These are phyloP conservation scores for Linderniella brevidens DNA, from an alignment of 257 asterid species.

Conservation along the genomic window DNA sequence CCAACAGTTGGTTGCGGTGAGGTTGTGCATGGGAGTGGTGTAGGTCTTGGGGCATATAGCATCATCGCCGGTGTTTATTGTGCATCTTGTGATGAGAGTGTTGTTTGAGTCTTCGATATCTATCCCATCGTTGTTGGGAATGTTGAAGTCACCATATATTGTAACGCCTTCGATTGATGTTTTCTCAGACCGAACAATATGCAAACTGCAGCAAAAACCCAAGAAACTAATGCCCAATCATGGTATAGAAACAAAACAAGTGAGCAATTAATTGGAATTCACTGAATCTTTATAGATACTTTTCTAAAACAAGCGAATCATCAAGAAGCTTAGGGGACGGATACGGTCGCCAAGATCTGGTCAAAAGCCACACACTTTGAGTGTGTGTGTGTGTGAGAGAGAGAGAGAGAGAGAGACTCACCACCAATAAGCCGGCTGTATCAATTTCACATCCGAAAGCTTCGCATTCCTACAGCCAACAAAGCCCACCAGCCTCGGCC, in stretches of 20 bases:
- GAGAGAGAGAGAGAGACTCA: slow-evolving; percentile 12
- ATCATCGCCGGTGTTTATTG: slow-evolving; percentile 85
- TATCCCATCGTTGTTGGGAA: slow-evolving; percentile 89
- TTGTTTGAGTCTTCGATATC: slow-evolving; percentile 86
- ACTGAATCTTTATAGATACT: too few species aligned
- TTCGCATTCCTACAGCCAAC: slow-evolving; percentile 41
- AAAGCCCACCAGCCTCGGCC: slow-evolving; percentile 84
- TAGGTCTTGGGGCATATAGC: slow-evolving; percentile 86
- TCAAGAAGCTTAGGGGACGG: too few species aligned
- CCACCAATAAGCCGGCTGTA: slow-evolving; percentile 88
- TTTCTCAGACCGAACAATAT: slow-evolving; percentile 54
- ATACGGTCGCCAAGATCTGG: too few species aligned
- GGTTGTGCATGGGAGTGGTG: slow-evolving; percentile 48
- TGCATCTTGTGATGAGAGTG: slow-evolving; percentile 56
- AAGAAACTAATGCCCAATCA: background rate
- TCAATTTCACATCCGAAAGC: slow-evolving; percentile 36
- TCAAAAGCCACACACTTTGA: too few species aligned
- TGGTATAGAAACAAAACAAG: background rate
- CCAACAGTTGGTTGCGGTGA: slow-evolving; percentile 71
- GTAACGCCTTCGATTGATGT: slow-evolving; percentile 49
- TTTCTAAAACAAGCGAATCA: too few species aligned
- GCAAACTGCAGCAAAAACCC: slow-evolving; percentile 35
- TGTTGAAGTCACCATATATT: slow-evolving; percentile 65
- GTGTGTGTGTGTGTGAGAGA: too few species aligned
- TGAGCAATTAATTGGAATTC: too few species aligned